phyloP scores from a whole-genome alignment of 2,329 filamentous ascomycete genomes.

The Hymenoscyphus albidus region DNA sequence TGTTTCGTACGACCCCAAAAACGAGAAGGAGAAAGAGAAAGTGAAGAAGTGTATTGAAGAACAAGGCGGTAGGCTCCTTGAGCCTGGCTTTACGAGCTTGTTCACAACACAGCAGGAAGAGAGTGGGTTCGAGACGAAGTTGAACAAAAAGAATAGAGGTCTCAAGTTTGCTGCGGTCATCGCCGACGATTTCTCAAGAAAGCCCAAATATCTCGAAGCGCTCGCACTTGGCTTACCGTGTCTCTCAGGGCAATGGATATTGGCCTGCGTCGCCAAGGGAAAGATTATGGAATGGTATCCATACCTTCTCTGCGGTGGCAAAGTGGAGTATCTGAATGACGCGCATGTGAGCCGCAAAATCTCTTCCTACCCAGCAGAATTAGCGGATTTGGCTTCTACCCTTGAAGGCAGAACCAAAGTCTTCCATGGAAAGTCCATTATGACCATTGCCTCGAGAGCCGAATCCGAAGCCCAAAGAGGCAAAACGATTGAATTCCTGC shows the following conservation, averaged over 20 bases:
- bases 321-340: constrained; percentile 71
- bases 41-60: constrained; percentile 61
- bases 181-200: constrained; percentile 79
- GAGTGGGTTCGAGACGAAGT: constrained; percentile 41
- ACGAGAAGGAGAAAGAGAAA: constrained; percentile 52
- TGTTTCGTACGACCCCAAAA: constrained; percentile 61
- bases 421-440: constrained; percentile 60
- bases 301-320: constrained; percentile 82
- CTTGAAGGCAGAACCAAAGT: constrained; percentile 59
- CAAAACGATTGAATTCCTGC: constrained; percentile 75
- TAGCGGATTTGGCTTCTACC: constrained; percentile 52
- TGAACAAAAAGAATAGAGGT: constrained; percentile 50
- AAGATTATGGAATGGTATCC: constrained; percentile 64
- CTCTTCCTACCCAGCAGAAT: constrained; percentile 51
- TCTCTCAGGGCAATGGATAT: constrained; percentile 76
- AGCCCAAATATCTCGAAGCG: constrained; percentile 91
- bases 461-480: constrained; percentile 60
- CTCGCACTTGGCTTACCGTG: constrained; percentile 86
- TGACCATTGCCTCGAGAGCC: constrained; percentile 60
- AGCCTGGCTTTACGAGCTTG: constrained; percentile 75
- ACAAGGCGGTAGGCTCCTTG: constrained; percentile 69
- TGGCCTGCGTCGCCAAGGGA: constrained; percentile 60
- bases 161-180: constrained; percentile 81
- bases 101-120: constrained; percentile 36
- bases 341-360: constrained; percentile 73